These are phyloP conservation scores for Fragaria iinumae DNA, from an alignment of 306 rosid genomes.

Conservation along the genomic window DNA sequence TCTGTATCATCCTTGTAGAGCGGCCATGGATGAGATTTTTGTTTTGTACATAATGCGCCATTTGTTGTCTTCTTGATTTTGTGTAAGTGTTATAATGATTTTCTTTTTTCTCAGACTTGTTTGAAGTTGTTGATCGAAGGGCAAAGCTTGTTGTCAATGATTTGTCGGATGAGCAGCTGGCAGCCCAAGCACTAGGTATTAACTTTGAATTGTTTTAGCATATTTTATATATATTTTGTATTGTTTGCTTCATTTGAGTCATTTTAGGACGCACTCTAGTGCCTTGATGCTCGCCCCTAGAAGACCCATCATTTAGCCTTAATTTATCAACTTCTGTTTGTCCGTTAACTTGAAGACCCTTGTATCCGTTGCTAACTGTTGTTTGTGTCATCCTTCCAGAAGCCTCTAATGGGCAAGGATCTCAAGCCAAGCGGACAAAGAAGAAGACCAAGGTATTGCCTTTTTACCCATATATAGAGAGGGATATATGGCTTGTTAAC, in stretches of 20 bases:
- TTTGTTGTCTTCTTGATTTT: slow-evolving; percentile 13
- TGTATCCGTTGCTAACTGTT: slow-evolving; percentile 29
- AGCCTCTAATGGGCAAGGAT: slow-evolving; percentile 86
- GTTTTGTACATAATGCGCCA: not conserved
- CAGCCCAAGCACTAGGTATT: slow-evolving; percentile 68
- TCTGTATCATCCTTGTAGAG: not conserved
- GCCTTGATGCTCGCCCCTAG: slow-evolving; percentile 14
- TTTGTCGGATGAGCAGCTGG: slow-evolving; percentile 65
- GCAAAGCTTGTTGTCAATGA: slow-evolving; percentile 87
- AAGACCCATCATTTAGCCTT: slow-evolving; percentile 2
- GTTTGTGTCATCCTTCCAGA: slow-evolving; percentile 31
- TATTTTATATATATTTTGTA: not conserved
- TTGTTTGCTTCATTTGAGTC: not conserved
- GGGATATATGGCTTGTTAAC: not conserved
- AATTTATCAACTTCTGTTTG: slow-evolving; percentile 14
- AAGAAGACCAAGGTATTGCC: slow-evolving; percentile 63
- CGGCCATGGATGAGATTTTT: no score
- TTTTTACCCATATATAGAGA: slow-evolving; percentile 3
- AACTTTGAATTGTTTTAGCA: slow-evolving; percentile 19
- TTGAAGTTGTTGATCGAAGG: slow-evolving; percentile 92
- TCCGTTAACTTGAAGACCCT: slow-evolving; percentile 4
- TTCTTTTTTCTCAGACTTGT: slow-evolving; percentile 47
- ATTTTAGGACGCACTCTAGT: not conserved
- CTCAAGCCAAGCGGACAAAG: slow-evolving; percentile 66
- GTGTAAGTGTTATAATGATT: not conserved